Evolutionary conservation across 2,329 filamentous ascomycete genomes (phyloP), one percentile per base, ranked within the genome.

Genomic region (Colletotrichum lentis): DNA sequence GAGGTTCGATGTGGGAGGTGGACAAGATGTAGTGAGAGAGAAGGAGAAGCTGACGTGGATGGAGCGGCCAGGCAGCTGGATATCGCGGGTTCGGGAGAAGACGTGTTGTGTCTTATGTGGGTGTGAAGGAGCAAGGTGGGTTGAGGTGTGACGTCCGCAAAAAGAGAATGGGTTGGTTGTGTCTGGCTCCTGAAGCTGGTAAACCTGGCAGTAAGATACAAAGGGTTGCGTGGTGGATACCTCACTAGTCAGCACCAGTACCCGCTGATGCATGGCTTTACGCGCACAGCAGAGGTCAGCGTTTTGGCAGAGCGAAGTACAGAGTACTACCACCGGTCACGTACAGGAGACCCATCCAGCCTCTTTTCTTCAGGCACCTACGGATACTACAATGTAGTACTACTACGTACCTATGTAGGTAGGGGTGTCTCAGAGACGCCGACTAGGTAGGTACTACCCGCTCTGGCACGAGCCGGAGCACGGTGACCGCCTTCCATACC

Each of bases 161-260:
- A 56, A 60, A 65, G 50, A 67, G 66, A 56, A 63, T 69, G 67
- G 55, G 50, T 61, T 49, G 18, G 59, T 46, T 54, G 49, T 58
- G 43, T 59, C 18, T 54, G 53, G 62, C 66, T 65, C 66, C 62
- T 69, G 66, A 69, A 69, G 66, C 66, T 69, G 37, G 59, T 46
- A 64, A 63, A 47, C 66, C 62, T 61, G 52, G 66, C 66, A 69
- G 62, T 67, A 58, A 67, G 65, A 66, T 68, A 66, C 62, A 69
- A 66, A 56, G 66, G 52, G 56, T 61, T 37, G 39, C 37, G 50
- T 37, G 43, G 66, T 69, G 66, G 66, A 56, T 54, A 69, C 24
- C 8, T 22, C 20, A 41, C 37, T 27, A 44, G 59, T n/a, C 49
- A 22, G 62, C 61, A 65, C 37, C 12, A 24, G 3, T 64, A 64